These are phyloP conservation scores for Fistulinella staudtii DNA, from an alignment of 1,284 basidiomycete species.

Conservation along the genomic window DNA sequence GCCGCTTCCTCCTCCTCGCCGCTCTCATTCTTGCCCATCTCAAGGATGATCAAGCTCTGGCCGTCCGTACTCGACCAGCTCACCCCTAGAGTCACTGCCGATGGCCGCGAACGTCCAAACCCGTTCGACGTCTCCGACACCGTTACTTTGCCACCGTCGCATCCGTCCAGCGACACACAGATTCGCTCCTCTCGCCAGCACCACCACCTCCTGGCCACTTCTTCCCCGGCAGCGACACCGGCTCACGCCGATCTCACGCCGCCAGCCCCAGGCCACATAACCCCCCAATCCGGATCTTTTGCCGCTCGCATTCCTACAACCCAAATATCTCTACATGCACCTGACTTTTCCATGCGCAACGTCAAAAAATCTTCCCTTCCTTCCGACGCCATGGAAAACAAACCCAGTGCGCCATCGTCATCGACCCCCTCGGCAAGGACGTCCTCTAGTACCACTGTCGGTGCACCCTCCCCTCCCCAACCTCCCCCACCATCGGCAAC, in stretches of 20 bases:
- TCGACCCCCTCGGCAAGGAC: slow-evolving; percentile 39
- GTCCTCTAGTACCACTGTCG: slow-evolving; percentile 21
- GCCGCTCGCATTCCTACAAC: slow-evolving; percentile 65
- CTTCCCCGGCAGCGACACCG: slow-evolving; percentile 20
- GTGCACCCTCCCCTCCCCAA: slow-evolving; percentile 30
- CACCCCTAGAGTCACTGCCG: slow-evolving; percentile 60
- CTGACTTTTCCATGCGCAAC: slow-evolving; percentile 69
- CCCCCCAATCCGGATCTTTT: slow-evolving; percentile 41
- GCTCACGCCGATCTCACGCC: slow-evolving; percentile 33
- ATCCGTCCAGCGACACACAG: slow-evolving; percentile 1
- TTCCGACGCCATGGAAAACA: slow-evolving; percentile 35
- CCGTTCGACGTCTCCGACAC: slow-evolving; percentile 59
- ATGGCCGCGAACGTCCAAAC: slow-evolving; percentile 55
- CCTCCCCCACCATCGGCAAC: slow-evolving; percentile 35
- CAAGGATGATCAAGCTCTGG: slow-evolving; percentile 66
- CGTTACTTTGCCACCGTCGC: slow-evolving; percentile 28
- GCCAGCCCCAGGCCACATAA: slow-evolving; percentile 36
- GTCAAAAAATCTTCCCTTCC: slow-evolving; percentile 37
- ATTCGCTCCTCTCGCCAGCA: slow-evolving; percentile 25
- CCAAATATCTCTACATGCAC: slow-evolving; percentile 73
- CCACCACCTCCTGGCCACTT: slow-evolving; percentile 40
- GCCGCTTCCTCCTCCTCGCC: slow-evolving; percentile 13
- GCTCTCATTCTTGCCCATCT: slow-evolving; percentile 18
- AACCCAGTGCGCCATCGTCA: slow-evolving; percentile 38
- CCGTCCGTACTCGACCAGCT: slow-evolving; percentile 63